phyloP scores from a whole-genome alignment of 2,329 filamentous ascomycete genomes.

The Colletotrichum aenigma region DNA sequence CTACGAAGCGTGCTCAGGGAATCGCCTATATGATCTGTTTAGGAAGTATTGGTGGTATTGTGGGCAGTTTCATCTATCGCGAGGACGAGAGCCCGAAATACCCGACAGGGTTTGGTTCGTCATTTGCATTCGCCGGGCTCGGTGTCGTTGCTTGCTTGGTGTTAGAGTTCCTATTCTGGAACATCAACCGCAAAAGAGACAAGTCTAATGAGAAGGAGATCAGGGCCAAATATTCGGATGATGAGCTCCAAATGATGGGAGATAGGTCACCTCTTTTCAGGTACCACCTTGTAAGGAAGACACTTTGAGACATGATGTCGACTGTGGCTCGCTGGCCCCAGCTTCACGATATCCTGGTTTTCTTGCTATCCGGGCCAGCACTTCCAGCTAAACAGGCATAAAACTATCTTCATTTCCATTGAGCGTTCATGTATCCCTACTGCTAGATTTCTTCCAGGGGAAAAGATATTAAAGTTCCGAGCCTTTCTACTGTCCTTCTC shows the following conservation, averaged over 20 bases:
- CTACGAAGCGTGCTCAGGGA: conserved; percentile 26
- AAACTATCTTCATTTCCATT: accelerated
- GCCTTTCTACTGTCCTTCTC: too few relatives aligned
- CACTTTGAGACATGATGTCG: background rate
- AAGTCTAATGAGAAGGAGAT: conserved; percentile 23
- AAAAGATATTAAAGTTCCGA: too few relatives aligned
- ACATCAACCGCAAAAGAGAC: conserved; percentile 28
- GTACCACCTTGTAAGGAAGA: background rate
- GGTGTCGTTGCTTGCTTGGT: conserved; percentile 31
- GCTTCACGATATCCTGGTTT: background rate
- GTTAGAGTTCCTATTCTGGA: conserved; percentile 31
- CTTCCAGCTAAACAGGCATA: background rate
- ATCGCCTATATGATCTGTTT: conserved; percentile 32
- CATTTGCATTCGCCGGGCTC: conserved; percentile 31
- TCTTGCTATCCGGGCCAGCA: background rate
- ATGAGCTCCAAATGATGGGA: conserved; percentile 34
- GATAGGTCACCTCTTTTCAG: conserved; percentile 23
- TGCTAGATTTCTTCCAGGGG: background rate
- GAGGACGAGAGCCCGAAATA: conserved; percentile 50
- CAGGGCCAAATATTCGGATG: conserved; percentile 27
- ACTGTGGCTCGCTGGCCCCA: background rate
- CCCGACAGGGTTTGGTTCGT: conserved; percentile 39
- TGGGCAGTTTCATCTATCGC: conserved; percentile 30
- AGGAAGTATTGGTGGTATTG: conserved; percentile 30
- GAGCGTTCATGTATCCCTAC: background rate